Percentiles rank a stretch among this genome's conserved stretches.
These are phyloP conservation scores for Arthrobotrys conoides DNA, from an alignment of 2,329 filamentous ascomycete species.

Conservation along the genomic window DNA sequence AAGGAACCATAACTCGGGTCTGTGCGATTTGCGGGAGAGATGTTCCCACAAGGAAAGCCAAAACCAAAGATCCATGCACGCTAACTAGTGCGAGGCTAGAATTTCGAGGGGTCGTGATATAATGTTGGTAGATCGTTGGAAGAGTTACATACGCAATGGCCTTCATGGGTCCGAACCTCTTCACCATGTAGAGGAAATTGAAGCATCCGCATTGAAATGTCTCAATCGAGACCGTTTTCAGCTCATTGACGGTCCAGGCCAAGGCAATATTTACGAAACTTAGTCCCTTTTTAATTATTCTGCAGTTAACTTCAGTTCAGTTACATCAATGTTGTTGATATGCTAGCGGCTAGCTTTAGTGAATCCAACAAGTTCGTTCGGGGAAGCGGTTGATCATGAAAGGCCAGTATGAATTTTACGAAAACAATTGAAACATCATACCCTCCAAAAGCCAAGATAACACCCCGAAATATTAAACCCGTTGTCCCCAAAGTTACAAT, in stretches of 20 bases:
- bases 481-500: constrained; percentile 27
- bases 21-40: constrained; percentile 4
- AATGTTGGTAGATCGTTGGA: constrained; percentile 21
- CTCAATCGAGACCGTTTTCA: constrained; percentile 19
- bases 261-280: constrained; percentile 9
- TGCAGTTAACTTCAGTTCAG: neutral
- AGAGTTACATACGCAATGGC: constrained; percentile 16
- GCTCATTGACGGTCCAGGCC: neutral
- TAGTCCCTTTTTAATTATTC: neutral
- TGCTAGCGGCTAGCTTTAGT: constrained; percentile 18
- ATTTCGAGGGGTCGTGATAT: constrained; percentile 17
- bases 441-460: neutral
- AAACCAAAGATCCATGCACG: constrained; percentile 20
- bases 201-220: constrained; percentile 2
- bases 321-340: neutral
- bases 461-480: neutral
- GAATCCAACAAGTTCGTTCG: neutral
- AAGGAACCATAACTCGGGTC: constrained; percentile 15
- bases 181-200: neutral
- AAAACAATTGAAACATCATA: constrained; percentile 20
- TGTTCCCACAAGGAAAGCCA: constrained; percentile 2
- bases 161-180: neutral
- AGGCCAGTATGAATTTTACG: constrained; percentile 3
- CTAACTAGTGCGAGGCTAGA: neutral
- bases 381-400: constrained; percentile 27